Base-by-base conservation (phyloP, 208 protist genomes). In the Crithidia fasciculata region DNA sequence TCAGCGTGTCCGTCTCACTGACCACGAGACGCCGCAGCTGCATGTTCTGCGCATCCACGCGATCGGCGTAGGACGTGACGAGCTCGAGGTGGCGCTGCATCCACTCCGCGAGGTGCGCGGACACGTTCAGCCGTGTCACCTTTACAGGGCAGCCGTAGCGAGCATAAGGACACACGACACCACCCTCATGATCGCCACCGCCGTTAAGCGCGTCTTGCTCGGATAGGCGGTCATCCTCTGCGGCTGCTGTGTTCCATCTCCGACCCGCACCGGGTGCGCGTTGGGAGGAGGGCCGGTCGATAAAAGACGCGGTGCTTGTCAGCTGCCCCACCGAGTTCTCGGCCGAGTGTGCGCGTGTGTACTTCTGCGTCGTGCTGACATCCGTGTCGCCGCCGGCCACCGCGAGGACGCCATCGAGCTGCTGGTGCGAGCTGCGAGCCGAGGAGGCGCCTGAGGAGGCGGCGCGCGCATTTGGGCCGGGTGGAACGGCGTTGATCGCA, bases 1-100 rank as follows among this genome's bases (percentile, higher is more conserved):
- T 78, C 36, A 78, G 55, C 7, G 62, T 72, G 8, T 76, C 72
- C 37, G 68, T 66, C 59, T 81, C 81, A 10, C 41, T 58, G 9
- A 90, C 75, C 5, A 92, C 79, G 10, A 91, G 66, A 3, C 81
- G 84, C 19, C 89, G 81, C 62, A 94, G 81, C 65, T 87, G 80
- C 57, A 83, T 80, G 72, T 94, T 94, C 77, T 94, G 81, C 62
- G 76, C 43, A 50, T 91, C 87, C 47, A 92, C 78, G 40, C 83
- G 75, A 36, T 95, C 87, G 7, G 90, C 90, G 69, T 95, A 95
- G 49, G 66, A 65, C 41, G 83, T 88, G 3, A 95, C 90, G 37
- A 92, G 64, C 43, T 85, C 75, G 10, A 95, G 76, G 68, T 95
- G 90, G 37, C 78, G 78, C n/a, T 77, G 54, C 49, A 92, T 76